These are phyloP conservation scores for Leccinum proximum DNA, from an alignment of 1,284 basidiomycete species.

Conservation along the genomic window DNA sequence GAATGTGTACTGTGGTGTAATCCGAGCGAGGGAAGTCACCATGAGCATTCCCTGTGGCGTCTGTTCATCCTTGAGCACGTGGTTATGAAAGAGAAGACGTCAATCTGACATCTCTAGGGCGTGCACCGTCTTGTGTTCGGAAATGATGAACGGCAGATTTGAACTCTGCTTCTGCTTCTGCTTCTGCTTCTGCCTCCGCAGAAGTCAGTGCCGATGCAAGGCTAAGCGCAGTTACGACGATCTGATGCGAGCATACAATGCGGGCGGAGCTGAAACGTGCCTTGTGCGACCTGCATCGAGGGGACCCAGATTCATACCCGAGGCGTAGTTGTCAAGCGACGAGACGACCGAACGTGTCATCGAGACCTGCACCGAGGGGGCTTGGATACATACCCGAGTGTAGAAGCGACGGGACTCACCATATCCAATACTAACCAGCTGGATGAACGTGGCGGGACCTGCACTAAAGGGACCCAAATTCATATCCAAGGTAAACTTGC, in stretches of 20 bases:
- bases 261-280: constrained; percentile 29
- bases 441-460: too few relatives aligned
- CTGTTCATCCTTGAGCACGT: constrained; percentile 32
- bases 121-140: constrained; percentile 57
- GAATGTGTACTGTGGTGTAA: constrained; percentile 76
- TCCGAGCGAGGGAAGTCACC: constrained; percentile 77
- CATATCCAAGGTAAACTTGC: constrained; percentile 71
- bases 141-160: constrained; percentile 56
- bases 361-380: too few relatives aligned
- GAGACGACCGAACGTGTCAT: too few relatives aligned
- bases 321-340: too few relatives aligned
- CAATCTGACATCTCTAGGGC: constrained; percentile 54
- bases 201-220: constrained; percentile 40
- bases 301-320: too few relatives aligned
- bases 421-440: too few relatives aligned
- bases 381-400: too few relatives aligned
- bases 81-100: constrained; percentile 1
- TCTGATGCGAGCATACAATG: constrained; percentile 35
- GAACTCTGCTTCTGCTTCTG: constrained; percentile 40
- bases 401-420: too few relatives aligned
- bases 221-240: constrained; percentile 54
- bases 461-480: too few relatives aligned
- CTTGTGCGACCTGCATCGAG: constrained; percentile 42
- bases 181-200: constrained; percentile 37
- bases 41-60: constrained; percentile 68